Evolutionary conservation across 2,329 filamentous ascomycete species (phyloP).

Genomic region (Lasiodiplodia citricola): DNA sequence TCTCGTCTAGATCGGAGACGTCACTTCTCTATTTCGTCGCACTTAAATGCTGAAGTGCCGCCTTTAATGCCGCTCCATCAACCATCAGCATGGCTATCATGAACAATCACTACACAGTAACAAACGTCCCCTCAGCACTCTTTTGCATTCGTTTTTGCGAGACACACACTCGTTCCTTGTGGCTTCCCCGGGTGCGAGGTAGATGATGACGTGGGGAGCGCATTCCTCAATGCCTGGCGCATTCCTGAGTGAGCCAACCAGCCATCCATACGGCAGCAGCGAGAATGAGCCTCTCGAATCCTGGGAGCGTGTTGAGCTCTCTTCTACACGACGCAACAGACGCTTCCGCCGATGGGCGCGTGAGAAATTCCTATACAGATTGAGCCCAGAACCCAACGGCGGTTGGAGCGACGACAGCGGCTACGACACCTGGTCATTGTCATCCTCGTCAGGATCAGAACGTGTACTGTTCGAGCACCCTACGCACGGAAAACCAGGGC

Average conservation of each 20-base stretch:
- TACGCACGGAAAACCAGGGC: not conserved
- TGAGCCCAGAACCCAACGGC: not conserved
- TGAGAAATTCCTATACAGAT: not conserved
- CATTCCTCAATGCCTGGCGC: conserved; percentile 25
- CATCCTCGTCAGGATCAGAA: conserved; percentile 13
- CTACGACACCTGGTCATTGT: not conserved
- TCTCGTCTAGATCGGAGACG: not conserved
- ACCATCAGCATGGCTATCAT: not conserved
- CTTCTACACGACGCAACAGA: not conserved
- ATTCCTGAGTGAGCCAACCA: conserved; percentile 13
- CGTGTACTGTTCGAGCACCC: conserved; percentile 16
- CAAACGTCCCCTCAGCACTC: not conserved
- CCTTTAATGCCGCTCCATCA: not conserved
- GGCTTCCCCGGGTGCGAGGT: not conserved
- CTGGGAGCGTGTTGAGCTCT: not conserved
- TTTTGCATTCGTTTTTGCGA: not conserved
- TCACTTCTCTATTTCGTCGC: not conserved
- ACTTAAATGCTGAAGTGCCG: not conserved
- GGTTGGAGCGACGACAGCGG: not conserved
- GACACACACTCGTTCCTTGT: not conserved
- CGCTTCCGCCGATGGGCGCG: not conserved
- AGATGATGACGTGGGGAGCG: conserved; percentile 3
- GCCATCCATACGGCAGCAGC: conserved; percentile 11
- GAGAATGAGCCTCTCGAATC: not conserved
- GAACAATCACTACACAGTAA: not conserved